Conservation (phyloP, 768 basidiomycete species). For the Tulasnella sp. region DNA sequence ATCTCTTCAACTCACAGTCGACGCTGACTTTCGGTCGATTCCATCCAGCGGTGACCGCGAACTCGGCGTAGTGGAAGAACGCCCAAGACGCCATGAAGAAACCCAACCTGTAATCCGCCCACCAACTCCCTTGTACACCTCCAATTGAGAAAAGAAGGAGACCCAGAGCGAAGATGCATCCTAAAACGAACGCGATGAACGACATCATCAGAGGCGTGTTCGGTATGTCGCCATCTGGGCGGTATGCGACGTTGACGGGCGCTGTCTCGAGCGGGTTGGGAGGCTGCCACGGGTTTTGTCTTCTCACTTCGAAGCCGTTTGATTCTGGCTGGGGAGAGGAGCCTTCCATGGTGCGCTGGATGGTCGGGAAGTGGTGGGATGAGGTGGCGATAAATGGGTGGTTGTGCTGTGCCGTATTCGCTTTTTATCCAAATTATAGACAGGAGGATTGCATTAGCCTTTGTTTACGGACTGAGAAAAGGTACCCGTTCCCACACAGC, state of each 20-base stretch:
- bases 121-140: conserved; percentile 37
- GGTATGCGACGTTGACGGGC: conserved; percentile 28
- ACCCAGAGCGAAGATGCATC: conserved; percentile 54
- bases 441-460: neutral
- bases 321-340: neutral
- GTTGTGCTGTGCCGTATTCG: neutral
- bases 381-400: conserved; percentile 17
- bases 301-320: neutral
- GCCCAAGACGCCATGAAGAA: conserved; percentile 78
- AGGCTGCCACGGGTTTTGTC: neutral
- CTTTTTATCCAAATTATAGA: neutral
- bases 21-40: conserved; percentile 86
- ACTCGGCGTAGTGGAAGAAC: conserved; percentile 88
- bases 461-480: neutral
- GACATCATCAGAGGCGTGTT: conserved; percentile 78
- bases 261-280: conserved; percentile 42
- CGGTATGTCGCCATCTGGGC: conserved; percentile 53
- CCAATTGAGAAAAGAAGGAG: conserved; percentile 37
- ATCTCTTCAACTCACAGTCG: conserved; percentile 55
- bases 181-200: conserved; percentile 75
- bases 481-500: neutral
- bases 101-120: conserved; percentile 65
- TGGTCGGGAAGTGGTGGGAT: neutral
- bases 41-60: conserved; percentile 91
- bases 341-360: neutral